phyloP scores from a whole-genome alignment of 768 basidiomycete species.

The Tephrocybe sp. region DNA sequence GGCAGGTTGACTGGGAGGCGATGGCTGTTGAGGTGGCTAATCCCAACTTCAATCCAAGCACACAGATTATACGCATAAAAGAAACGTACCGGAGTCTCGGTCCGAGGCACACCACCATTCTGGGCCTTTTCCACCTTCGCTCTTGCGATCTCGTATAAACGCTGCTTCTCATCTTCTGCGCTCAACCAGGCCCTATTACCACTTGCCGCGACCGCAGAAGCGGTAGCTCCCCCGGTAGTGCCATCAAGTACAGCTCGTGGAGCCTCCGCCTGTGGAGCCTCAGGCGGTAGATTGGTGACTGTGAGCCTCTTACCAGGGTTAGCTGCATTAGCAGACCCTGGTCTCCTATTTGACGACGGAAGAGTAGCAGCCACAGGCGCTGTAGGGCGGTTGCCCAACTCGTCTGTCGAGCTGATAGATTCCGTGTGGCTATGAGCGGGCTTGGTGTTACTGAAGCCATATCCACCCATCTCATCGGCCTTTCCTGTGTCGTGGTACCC shows the following conservation, averaged over 20 bases:
- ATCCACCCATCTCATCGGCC: constrained; percentile 23
- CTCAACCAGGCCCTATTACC: constrained; percentile 42
- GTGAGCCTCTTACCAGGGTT: constrained; percentile 29
- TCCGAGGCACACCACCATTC: constrained; percentile 28
- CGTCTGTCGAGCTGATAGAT: constrained; percentile 20
- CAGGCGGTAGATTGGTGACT: constrained; percentile 37
- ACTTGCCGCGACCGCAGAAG: constrained; percentile 10
- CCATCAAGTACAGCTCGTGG: constrained; percentile 3
- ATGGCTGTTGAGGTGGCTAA: constrained; percentile 22
- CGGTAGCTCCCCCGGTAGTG: background rate
- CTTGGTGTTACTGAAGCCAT: constrained; percentile 16
- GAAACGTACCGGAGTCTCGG: constrained; percentile 31
- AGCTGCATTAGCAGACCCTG: constrained; percentile 24
- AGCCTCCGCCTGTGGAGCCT: constrained; percentile 22
- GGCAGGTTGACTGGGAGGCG: constrained; percentile 14
- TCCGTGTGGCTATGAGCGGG: constrained; percentile 17
- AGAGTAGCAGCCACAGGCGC: constrained; percentile 5
- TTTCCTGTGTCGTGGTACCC: constrained; percentile 1
- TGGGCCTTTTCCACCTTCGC: constrained; percentile 58
- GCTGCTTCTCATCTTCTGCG: constrained; percentile 64
- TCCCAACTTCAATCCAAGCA: background rate
- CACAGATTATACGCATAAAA: background rate
- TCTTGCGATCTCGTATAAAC: constrained; percentile 62
- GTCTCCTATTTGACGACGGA: constrained; percentile 19
- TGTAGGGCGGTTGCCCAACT: constrained; percentile 13